Evolutionary conservation across 352 stramenopile genomes (phyloP).

Genomic region (Elongisporangium prolatum): DNA sequence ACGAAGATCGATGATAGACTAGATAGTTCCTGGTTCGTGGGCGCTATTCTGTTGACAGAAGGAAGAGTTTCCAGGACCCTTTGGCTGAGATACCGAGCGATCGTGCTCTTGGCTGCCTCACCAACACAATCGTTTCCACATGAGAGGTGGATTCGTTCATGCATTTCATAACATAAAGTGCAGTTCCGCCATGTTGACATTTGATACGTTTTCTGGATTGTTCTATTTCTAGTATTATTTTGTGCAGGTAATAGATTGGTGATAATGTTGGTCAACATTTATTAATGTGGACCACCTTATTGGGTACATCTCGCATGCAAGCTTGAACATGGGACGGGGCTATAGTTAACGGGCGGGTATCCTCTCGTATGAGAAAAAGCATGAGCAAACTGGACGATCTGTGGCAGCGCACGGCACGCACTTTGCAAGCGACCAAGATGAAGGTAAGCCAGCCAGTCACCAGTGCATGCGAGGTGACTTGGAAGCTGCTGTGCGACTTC

Average conservation of each 20-base stretch:
- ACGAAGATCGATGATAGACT: slow-evolving; percentile 48
- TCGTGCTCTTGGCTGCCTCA: neutral
- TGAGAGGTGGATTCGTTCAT: neutral
- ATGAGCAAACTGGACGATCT: neutral
- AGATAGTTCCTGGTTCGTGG: slow-evolving; percentile 84
- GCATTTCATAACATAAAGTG: neutral
- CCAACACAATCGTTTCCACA: neutral
- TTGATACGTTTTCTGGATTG: no score
- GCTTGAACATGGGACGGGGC: neutral
- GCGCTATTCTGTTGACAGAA: slow-evolving; percentile 53
- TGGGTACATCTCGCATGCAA: neutral
- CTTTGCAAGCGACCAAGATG: neutral
- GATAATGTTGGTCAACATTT: no score
- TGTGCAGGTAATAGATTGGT: no score
- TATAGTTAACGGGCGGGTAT: neutral
- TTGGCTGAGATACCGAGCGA: neutral
- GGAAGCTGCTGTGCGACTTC: neutral
- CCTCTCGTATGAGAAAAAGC: neutral
- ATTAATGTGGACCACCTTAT: neutral
- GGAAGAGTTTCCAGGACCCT: neutral
- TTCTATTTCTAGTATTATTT: no score
- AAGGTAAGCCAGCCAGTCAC: neutral
- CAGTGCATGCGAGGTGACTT: neutral
- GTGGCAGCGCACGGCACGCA: neutral
- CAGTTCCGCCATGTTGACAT: neutral